A percentile compares a stretch with the other conserved stretches of the same genome.
Conservation (phyloP, 2,329 filamentous ascomycete genomes). For the Cladophialophora yegresii region DNA sequence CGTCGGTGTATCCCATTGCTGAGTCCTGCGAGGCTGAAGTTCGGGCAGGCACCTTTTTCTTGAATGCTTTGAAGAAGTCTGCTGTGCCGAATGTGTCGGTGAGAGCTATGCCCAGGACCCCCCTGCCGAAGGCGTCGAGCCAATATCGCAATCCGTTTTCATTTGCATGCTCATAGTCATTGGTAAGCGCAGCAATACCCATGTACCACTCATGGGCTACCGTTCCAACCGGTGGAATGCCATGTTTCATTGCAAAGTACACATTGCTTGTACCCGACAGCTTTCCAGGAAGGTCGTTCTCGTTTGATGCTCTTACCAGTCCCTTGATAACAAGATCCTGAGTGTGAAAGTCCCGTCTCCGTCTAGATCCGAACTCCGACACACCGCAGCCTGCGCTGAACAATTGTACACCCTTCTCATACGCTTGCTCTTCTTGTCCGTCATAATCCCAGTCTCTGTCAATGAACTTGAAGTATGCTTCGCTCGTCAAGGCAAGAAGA, state of each 20-base stretch:
- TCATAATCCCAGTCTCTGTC: slow-evolving; percentile 90
- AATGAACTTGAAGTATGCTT: slow-evolving; percentile 97
- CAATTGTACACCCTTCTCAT: slow-evolving; percentile 74
- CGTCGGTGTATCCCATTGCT: slow-evolving; percentile 45
- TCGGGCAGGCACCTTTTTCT: slow-evolving; percentile 59
- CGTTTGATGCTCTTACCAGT: slow-evolving; percentile 74
- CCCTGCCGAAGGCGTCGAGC: slow-evolving; percentile 86
- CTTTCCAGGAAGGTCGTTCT: slow-evolving; percentile 66
- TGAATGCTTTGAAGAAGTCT: slow-evolving; percentile 83
- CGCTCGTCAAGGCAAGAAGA: slow-evolving; percentile 83
- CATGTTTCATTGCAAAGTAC: slow-evolving; percentile 92
- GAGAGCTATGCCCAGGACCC: slow-evolving; percentile 80
- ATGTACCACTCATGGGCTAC: slow-evolving; percentile 99
- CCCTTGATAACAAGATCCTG: slow-evolving; percentile 90
- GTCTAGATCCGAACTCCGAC: slow-evolving; percentile 89
- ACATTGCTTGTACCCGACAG: slow-evolving; percentile 93
- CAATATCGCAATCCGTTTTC: slow-evolving; percentile 83
- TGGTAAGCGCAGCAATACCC: slow-evolving; percentile 88
- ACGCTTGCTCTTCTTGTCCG: slow-evolving; percentile 82
- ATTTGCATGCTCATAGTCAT: slow-evolving; percentile 81
- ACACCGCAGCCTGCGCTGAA: slow-evolving; percentile 82
- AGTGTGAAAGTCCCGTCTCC: slow-evolving; percentile 89
- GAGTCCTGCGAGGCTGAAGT: slow-evolving; percentile 46
- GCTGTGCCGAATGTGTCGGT: slow-evolving; percentile 96
- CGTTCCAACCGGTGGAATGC: slow-evolving; percentile 80